phyloP scores from a whole-genome alignment of 2,329 filamentous ascomycete genomes.

The Colletotrichum gloeosporioides region DNA sequence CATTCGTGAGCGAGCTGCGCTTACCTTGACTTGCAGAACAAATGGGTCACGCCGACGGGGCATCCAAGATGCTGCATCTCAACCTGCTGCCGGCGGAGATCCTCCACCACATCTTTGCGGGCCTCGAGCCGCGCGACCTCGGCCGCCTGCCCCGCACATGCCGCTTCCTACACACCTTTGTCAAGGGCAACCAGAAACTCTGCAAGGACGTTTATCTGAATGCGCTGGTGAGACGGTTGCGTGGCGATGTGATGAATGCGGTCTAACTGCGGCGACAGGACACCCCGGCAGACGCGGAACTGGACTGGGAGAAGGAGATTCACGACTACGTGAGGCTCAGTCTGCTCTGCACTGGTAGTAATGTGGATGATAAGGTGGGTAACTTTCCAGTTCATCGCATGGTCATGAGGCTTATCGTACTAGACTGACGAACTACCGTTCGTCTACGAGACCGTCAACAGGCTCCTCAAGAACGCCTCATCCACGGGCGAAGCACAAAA shows the following conservation, averaged over 20 bases:
- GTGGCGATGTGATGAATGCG: neutral
- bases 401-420: neutral
- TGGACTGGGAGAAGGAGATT: slow-evolving; percentile 50
- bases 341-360: slow-evolving; percentile 41
- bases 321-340: slow-evolving; percentile 49
- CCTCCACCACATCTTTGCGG: slow-evolving; percentile 63
- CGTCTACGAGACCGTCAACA: slow-evolving; percentile 50
- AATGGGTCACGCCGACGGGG: neutral
- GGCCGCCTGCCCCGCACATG: slow-evolving; percentile 57
- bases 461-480: slow-evolving; percentile 50
- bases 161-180: slow-evolving; percentile 55
- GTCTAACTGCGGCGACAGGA: slow-evolving; percentile 29
- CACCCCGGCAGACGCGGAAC: slow-evolving; percentile 33
- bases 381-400: neutral
- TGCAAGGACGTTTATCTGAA: slow-evolving; percentile 68
- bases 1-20: neutral
- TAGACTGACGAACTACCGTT: slow-evolving; percentile 52
- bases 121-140: slow-evolving; percentile 63
- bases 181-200: slow-evolving; percentile 63
- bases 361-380: slow-evolving; percentile 44
- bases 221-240: slow-evolving; percentile 49
- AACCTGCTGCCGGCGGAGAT: slow-evolving; percentile 63
- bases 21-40: neutral
- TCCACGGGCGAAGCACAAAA: slow-evolving; percentile 34
- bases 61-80: slow-evolving; percentile 5